Percentiles rank a stretch among this genome's conserved stretches.
Evolutionary conservation across 2,329 filamentous ascomycete species (phyloP).

Genomic region (Helminthosporium solani): DNA sequence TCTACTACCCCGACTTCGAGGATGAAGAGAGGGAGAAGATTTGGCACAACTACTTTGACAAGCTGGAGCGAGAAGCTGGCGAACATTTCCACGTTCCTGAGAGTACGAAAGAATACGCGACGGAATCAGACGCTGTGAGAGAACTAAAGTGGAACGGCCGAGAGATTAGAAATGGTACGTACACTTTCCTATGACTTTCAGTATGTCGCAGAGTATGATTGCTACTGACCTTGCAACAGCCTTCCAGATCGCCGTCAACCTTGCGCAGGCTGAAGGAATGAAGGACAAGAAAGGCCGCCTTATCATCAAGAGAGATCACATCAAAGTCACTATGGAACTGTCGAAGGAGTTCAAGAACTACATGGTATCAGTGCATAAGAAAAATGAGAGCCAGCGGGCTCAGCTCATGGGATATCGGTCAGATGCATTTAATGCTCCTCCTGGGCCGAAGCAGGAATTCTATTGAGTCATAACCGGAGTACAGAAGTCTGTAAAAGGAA

Average conservation of each 20-base stretch:
- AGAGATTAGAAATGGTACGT: slow-evolving; percentile 27
- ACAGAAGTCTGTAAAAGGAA: no score
- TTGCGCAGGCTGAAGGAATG: slow-evolving; percentile 18
- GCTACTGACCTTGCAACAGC: slow-evolving; percentile 6
- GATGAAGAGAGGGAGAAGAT: slow-evolving; percentile 6
- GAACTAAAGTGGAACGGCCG: slow-evolving; percentile 25
- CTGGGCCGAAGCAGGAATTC: neutral
- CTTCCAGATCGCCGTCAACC: slow-evolving; percentile 21
- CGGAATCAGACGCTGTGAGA: slow-evolving; percentile 6
- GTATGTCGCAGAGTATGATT: no score
- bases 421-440: neutral
- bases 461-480: no score
- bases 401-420: neutral
- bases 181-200: no score
- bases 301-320: slow-evolving; percentile 11
- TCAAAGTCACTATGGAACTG: slow-evolving; percentile 16
- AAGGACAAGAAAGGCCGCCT: slow-evolving; percentile 6
- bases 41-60: slow-evolving; percentile 10
- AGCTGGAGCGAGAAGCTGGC: slow-evolving; percentile 1
- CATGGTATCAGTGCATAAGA: slow-evolving; percentile 11
- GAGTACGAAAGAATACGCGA: slow-evolving; percentile 9
- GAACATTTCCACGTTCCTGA: no score
- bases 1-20: slow-evolving; percentile 3
- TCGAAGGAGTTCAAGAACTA: slow-evolving; percentile 20
- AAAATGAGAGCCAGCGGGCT: slow-evolving; percentile 6